Evolutionary conservation across 352 stramenopile species (phyloP), one percentile per base, ranked within the genome.

Genomic region (Phytopythium boreale): DNA sequence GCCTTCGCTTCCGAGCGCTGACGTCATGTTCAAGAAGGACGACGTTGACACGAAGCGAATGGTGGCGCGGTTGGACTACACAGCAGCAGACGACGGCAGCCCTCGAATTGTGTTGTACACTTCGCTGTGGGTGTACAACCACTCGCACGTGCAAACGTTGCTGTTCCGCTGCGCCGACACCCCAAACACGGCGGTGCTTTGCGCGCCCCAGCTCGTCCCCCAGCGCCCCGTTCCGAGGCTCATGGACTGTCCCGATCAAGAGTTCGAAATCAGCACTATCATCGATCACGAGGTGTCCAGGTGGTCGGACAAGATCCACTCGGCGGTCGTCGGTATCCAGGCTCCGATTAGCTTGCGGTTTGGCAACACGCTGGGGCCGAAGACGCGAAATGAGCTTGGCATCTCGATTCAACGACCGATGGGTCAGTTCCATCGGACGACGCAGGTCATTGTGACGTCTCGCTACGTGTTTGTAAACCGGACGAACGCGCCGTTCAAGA

Each of bases 51-150:
- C 76, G 5, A 90, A 82, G 59, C 80, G 79, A 62, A 69, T 95
- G 22, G 75, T 79, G 17, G 83, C 87, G n/a, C 84, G 87, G 4
- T 70, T 96, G 17, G 88, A 96, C 47, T 95, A 90, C 70, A 93
- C 88, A 12, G 77, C 85, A 14, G 75, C 88, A 31, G 85, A 94
- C 62, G 82, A 95, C 66, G 87, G 86, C 17, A 93, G 82, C 37
- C 88, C 88, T 20, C 85, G 88, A 20, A 84, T 95, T 44, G 88
- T 95, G 20, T 59, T 96, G 4, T 96, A 82, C 57, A 81, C 80
- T n/a, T 91, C 82, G 4, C 63, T 95, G 15, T 96, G 88, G 88
- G 80, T 96, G n/a, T 96, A 95, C 67, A 96, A 96, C 58, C 87
- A 96, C 61, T 95, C 84, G 24, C 88, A 96, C 29, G 76, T 96